Percentiles rank a stretch among this genome's conserved stretches.
phyloP scores from a whole-genome alignment of 23 red algal genomes.

The Gracilariopsis chorda region DNA sequence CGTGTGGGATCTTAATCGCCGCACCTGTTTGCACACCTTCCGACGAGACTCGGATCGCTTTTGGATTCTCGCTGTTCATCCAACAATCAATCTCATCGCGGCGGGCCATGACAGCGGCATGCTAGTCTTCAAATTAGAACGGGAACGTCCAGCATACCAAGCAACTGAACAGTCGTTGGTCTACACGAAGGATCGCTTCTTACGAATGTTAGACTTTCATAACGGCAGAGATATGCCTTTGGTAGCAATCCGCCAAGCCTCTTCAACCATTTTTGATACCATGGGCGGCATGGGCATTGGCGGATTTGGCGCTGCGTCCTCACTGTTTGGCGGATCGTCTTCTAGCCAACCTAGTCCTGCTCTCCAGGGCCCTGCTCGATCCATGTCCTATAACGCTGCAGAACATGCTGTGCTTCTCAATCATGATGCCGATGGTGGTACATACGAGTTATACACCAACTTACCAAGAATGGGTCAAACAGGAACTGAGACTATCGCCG shows the following conservation, averaged over 20 bases:
- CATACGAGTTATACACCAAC: slow-evolving; percentile 83
- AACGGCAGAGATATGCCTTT: slow-evolving; percentile 92
- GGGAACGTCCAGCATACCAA: slow-evolving; percentile 92
- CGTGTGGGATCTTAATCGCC: slow-evolving; percentile 95
- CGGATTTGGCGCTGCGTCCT: slow-evolving; percentile 13
- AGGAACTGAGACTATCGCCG: slow-evolving; percentile 53
- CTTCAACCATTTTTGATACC: slow-evolving; percentile 75
- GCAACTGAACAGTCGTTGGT: slow-evolving; percentile 58
- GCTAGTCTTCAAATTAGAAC: slow-evolving; percentile 96
- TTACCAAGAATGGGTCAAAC: slow-evolving; percentile 56
- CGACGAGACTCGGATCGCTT: slow-evolving; percentile 94
- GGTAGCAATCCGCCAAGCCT: slow-evolving; percentile 64
- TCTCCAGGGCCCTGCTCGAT: slow-evolving; percentile 66
- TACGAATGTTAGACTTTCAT: slow-evolving; percentile 90
- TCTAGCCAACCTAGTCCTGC: not conserved
- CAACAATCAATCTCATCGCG: slow-evolving; percentile 85
- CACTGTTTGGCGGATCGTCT: not conserved
- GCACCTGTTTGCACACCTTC: slow-evolving; percentile 91
- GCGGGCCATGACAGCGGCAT: slow-evolving; percentile 97
- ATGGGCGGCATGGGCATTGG: slow-evolving; percentile 58
- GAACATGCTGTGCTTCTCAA: slow-evolving; percentile 88
- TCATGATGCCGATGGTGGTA: slow-evolving; percentile 87
- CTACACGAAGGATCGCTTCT: slow-evolving; percentile 89
- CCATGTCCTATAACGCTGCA: slow-evolving; percentile 80
- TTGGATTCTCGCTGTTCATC: slow-evolving; percentile 98